These are phyloP conservation scores for Corymbia citriodora DNA, from an alignment of 441 rosid genomes.

Conservation along the genomic window DNA sequence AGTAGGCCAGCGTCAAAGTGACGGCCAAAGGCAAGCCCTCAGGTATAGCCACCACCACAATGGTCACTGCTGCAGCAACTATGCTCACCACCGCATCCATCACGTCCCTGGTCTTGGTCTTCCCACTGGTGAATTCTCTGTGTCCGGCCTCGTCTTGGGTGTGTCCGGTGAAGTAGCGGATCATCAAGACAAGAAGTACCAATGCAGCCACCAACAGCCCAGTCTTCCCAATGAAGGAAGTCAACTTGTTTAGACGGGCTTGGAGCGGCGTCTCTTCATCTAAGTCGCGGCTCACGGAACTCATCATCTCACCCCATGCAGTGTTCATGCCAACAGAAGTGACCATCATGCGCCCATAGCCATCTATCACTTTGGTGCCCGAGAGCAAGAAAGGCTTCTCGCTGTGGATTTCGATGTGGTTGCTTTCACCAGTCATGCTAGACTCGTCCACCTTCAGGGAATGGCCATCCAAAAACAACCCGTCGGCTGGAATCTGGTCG, in stretches of 20 bases:
- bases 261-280: not conserved
- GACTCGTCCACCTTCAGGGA: slow-evolving; percentile 41
- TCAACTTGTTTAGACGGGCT: not conserved
- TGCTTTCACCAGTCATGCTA: slow-evolving; percentile 42
- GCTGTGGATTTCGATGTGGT: slow-evolving; percentile 21
- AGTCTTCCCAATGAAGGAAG: not conserved
- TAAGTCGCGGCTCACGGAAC: not conserved
- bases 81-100: not conserved
- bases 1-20: not conserved
- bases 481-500: slow-evolving; percentile 44
- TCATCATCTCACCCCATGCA: not conserved
- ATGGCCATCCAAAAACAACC: slow-evolving; percentile 33
- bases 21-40: not conserved
- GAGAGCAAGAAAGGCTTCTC: slow-evolving; percentile 31
- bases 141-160: not conserved
- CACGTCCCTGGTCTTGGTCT: not conserved
- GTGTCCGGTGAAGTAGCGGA: slow-evolving; percentile 1
- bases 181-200: not conserved
- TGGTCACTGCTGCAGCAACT: not conserved
- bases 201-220: not conserved
- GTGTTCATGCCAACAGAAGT: not conserved
- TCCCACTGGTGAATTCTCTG: not conserved
- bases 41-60: not conserved
- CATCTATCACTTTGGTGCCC: slow-evolving; percentile 20
- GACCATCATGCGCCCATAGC: not conserved